phyloP scores from a whole-genome alignment of 108 stramenopile genomes.

The Nitzschia putrida region DNA sequence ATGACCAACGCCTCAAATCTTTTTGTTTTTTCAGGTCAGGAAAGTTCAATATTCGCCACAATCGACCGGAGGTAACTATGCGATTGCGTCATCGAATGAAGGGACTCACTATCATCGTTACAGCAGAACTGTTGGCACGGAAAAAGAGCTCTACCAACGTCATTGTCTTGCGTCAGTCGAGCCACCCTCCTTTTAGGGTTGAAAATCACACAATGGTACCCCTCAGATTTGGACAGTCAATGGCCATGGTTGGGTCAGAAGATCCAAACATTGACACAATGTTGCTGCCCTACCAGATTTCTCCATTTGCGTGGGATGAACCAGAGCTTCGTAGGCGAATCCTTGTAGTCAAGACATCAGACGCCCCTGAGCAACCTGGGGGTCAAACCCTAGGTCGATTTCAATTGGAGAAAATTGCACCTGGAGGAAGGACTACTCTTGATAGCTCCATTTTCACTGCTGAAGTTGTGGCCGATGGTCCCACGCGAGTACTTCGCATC shows the following conservation, averaged over 20 bases:
- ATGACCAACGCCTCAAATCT: too few species aligned
- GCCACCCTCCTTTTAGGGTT: constrained; percentile 59
- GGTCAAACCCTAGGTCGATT: constrained; percentile 43
- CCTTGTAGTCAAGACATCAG: constrained; percentile 33
- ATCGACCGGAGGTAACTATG: constrained; percentile 59
- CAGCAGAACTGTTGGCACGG: constrained; percentile 37
- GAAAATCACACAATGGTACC: constrained; percentile 68
- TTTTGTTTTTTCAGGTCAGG: constrained; percentile 32
- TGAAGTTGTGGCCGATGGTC: constrained; percentile 59
- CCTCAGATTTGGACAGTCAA: constrained; percentile 48
- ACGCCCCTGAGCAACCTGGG: constrained; percentile 15
- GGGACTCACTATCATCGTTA: constrained; percentile 52
- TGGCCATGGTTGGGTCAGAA: constrained; percentile 10
- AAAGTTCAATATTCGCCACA: constrained; percentile 39
- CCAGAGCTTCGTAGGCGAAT: constrained; percentile 44
- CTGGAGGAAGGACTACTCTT: constrained; percentile 42
- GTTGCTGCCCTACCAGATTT: constrained; percentile 62
- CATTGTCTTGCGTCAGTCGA: constrained; percentile 46
- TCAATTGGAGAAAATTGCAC: constrained; percentile 49
- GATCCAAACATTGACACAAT: constrained; percentile 41
- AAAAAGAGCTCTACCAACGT: constrained; percentile 38
- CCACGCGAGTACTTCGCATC: constrained; percentile 59
- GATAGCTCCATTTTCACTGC: constrained; percentile 28
- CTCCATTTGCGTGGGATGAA: constrained; percentile 70
- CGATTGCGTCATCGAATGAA: constrained; percentile 56